Base-by-base conservation (phyloP, 495 filamentous ascomycete species). In the Podospora anserina region DNA sequence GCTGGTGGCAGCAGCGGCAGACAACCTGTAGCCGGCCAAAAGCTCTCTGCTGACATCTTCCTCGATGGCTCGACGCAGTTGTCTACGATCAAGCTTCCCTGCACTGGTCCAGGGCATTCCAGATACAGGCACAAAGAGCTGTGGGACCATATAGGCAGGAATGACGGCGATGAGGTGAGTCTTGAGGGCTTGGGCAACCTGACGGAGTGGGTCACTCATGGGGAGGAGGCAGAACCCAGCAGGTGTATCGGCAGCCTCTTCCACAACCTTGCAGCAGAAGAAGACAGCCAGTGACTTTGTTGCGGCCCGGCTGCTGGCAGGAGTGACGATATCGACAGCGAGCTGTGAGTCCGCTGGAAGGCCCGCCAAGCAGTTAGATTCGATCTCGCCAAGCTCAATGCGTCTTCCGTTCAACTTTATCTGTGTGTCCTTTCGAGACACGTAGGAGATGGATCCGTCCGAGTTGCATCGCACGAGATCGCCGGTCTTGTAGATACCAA, bases 1-100 rank as follows among this genome's bases (percentile, higher is more conserved):
- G 32, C 60, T 20, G n/a, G 44, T 44, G 2, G 18, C 18, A 13
- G 55, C 15, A 13, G 60, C 59, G 2, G 53, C 55, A 11, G 69
- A 66, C 18, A 74, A 70, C 3, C 68, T 61, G 54, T 71, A 69
- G 3, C 49, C n/a, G 2, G 68, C 58, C n/a, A 73, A 16, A 18
- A 18, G 11, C 5, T 70, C 67, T 30, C 34, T 62, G 44, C 23
- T 49, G n/a, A 26, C 27, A 19, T 44, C 20, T 53, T 68, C 60
- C 5, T 75, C 71, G 34, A 68, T 44, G 1, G 62, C 53, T 30
- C 68, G 57, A 7, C 69, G 67, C 13, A 88, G 78, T 23, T 74
- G 76, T 58, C 82, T 82, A 5, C 87, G 82, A 65, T 90, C 86
- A 11, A 84, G 80, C 70, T 90, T 89, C 23, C 79, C 83, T 0